A percentile compares a stretch with the other conserved stretches of the same genome.
Evolutionary conservation across 2,329 filamentous ascomycete species (phyloP).

Genomic region (Xylaria arbuscula): DNA sequence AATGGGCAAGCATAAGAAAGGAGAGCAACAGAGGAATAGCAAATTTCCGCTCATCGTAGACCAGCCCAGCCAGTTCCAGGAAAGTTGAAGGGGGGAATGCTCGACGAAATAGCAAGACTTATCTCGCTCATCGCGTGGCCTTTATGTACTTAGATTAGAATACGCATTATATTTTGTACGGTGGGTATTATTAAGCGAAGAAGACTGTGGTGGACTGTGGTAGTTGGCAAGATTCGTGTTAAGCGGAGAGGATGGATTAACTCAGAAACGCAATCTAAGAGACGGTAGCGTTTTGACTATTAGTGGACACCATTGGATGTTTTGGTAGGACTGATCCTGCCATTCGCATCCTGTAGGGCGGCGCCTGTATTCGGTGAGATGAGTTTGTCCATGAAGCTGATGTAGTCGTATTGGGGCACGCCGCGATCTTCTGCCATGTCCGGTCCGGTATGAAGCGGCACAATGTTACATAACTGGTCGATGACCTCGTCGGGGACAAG

Average conservation of each 20-base stretch:
- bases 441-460: constrained; percentile 85
- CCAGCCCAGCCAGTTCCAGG: constrained; percentile 7
- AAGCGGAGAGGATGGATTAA: constrained; percentile 9
- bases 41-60: neutral
- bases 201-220: neutral
- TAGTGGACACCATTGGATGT: constrained; percentile 43
- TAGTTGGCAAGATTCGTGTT: neutral
- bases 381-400: constrained; percentile 94
- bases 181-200: constrained; percentile 29
- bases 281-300: constrained; percentile 9
- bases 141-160: constrained; percentile 29
- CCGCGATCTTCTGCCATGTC: constrained; percentile 88
- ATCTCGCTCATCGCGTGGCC: neutral
- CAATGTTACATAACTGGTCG: constrained; percentile 86
- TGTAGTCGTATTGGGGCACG: constrained; percentile 92
- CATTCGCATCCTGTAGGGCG: constrained; percentile 47
- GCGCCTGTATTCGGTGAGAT: constrained; percentile 57
- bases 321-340: constrained; percentile 48
- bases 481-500: constrained; percentile 98
- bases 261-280: neutral
- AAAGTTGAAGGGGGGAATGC: neutral
- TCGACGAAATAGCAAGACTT: constrained; percentile 4
- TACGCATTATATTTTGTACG: constrained; percentile 28
- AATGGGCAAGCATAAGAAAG: neutral
- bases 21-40: neutral